A percentile compares a stretch with the other conserved stretches of the same genome.
Evolutionary conservation across 2,329 filamentous ascomycete genomes (phyloP).

Genomic region (Scorias spongiosa): DNA sequence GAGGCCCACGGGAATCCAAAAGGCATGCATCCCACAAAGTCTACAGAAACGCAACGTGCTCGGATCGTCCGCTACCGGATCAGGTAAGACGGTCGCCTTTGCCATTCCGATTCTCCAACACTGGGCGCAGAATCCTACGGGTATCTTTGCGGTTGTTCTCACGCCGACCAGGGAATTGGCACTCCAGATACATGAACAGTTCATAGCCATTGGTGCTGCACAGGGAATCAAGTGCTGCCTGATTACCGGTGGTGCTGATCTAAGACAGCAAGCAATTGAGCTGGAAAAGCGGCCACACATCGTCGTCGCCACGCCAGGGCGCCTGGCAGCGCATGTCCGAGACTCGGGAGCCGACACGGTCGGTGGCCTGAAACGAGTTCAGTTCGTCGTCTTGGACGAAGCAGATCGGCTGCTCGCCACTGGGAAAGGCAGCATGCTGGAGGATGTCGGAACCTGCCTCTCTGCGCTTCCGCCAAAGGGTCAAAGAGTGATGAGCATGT

Average conservation of each 20-base stretch:
- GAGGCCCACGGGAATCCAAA: constrained; percentile 82
- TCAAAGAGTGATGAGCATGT: constrained; percentile 81
- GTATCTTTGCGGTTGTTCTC: constrained; percentile 76
- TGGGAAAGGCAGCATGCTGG: constrained; percentile 74
- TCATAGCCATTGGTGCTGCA: constrained; percentile 79
- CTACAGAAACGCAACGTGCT: constrained; percentile 86
- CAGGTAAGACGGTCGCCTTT: constrained; percentile 94
- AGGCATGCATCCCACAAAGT: constrained; percentile 83
- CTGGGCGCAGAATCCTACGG: constrained; percentile 83
- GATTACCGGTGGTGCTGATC: constrained; percentile 86
- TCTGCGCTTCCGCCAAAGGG: constrained; percentile 61
- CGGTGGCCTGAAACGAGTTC: constrained; percentile 60
- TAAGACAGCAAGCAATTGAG: constrained; percentile 76
- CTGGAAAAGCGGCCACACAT: constrained; percentile 73
- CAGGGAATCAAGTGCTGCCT: constrained; percentile 77
- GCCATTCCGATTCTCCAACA: constrained; percentile 85
- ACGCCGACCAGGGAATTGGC: constrained; percentile 88
- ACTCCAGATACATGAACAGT: constrained; percentile 89
- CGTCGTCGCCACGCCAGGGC: constrained; percentile 85
- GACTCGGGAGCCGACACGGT: constrained; percentile 86
- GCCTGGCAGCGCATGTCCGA: constrained; percentile 83
- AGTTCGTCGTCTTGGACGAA: constrained; percentile 86
- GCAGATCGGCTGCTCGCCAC: constrained; percentile 75
- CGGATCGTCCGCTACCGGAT: constrained; percentile 85
- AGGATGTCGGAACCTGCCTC: constrained; percentile 80